Percentiles rank a stretch among this genome's conserved stretches.
Conservation (phyloP, 1,284 basidiomycete species). For the Rhodotorula sp. region DNA sequence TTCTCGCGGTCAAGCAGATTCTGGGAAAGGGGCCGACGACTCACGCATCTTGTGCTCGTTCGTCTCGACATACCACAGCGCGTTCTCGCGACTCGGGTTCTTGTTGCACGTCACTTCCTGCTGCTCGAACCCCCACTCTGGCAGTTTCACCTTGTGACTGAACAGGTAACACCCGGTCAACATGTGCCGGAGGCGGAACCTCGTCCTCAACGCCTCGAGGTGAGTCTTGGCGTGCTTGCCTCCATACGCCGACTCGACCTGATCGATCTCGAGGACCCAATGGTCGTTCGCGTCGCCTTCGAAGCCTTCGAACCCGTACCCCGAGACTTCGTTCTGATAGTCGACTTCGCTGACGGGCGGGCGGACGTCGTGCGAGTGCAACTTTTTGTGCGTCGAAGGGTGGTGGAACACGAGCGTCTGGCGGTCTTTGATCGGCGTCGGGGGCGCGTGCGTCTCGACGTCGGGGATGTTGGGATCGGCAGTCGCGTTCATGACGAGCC, state of each 20-base stretch:
- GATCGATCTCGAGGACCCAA: slow-evolving; percentile 86
- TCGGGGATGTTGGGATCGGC: slow-evolving; percentile 57
- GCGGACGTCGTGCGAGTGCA: slow-evolving; percentile 92
- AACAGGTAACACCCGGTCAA: slow-evolving; percentile 94
- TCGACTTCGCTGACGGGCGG: slow-evolving; percentile 97
- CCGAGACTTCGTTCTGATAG: slow-evolving; percentile 98
- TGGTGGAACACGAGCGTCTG: slow-evolving; percentile 82
- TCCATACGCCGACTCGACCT: slow-evolving; percentile 42
- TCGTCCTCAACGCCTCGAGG: slow-evolving; percentile 74
- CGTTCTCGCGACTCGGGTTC: slow-evolving; percentile 85
- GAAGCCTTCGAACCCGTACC: slow-evolving; percentile 85
- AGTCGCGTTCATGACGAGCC: slow-evolving; percentile 65
- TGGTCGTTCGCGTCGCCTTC: slow-evolving; percentile 90
- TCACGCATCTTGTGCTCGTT: slow-evolving; percentile 69
- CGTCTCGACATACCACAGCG: slow-evolving; percentile 93
- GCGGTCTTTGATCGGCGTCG: slow-evolving; percentile 47
- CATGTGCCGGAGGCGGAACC: slow-evolving; percentile 79
- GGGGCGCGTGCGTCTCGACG: slow-evolving; percentile 32
- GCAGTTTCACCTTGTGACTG: slow-evolving; percentile 94
- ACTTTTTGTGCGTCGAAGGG: slow-evolving; percentile 72
- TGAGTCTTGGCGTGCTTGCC: slow-evolving; percentile 66
- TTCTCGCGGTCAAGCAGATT: not conserved
- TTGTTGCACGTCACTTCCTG: slow-evolving; percentile 71
- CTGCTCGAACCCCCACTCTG: slow-evolving; percentile 96
- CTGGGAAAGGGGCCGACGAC: slow-evolving; percentile 49